Evolutionary conservation across 257 asterid genomes (phyloP).

Genomic region (Catharanthus roseus): DNA sequence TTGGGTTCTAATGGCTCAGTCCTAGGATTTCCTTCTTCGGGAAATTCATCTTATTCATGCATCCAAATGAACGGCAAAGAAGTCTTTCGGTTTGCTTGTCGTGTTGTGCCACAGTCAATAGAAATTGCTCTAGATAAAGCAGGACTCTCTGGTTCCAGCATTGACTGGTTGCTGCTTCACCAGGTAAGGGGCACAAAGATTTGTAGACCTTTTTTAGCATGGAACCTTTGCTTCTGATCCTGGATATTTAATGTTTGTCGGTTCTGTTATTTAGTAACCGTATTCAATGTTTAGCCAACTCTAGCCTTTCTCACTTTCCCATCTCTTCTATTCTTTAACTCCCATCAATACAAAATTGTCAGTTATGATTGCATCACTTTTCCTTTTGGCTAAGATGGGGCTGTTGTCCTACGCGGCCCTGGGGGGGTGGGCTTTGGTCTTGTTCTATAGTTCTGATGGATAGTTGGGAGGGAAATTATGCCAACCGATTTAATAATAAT

Average conservation of each 20-base stretch:
- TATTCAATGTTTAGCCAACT: no score
- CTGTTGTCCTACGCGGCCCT: no score
- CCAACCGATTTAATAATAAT: no score
- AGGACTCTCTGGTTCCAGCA: conserved; percentile 58
- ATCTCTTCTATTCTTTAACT: no score
- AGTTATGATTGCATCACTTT: neutral
- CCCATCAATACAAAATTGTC: neutral
- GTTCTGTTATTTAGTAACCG: no score
- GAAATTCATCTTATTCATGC: conserved; percentile 60
- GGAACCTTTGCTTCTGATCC: neutral
- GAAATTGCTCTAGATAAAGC: conserved; percentile 73
- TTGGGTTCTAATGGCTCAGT: conserved; percentile 66
- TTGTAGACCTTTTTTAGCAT: neutral
- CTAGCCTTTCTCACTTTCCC: no score
- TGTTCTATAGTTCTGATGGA: no score
- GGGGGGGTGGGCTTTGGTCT: no score
- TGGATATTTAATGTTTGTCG: no score
- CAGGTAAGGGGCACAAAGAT: conserved; percentile 51
- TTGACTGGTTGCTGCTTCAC: conserved; percentile 94
- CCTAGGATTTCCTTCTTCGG: conserved; percentile 56
- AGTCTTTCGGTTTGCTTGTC: conserved; percentile 89
- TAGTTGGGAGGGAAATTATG: no score
- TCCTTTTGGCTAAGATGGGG: no score
- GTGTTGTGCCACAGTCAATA: conserved; percentile 90
- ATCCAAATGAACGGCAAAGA: conserved; percentile 98